phyloP scores from a whole-genome alignment of 805 yeast genomes.

The Teunomyces aglyptinius region DNA sequence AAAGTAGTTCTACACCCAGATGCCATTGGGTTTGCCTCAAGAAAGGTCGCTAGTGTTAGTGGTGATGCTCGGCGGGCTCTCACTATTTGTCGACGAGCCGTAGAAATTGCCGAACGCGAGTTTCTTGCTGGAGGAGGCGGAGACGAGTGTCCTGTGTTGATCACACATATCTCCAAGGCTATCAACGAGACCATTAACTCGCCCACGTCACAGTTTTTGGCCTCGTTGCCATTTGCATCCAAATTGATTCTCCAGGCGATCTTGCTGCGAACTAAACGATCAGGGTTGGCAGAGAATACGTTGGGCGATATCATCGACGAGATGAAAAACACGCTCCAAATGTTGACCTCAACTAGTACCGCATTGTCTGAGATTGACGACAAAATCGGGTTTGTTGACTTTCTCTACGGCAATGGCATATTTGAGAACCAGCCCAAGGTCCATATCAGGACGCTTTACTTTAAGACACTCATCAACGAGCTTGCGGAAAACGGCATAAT shows the following conservation, averaged over 20 bases:
- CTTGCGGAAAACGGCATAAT: constrained; percentile 78
- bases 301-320: constrained; percentile 82
- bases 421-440: constrained; percentile 8
- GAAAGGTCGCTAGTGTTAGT: constrained; percentile 93
- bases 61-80: constrained; percentile 97
- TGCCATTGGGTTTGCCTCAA: constrained; percentile 87
- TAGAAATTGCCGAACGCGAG: constrained; percentile 78
- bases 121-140: constrained; percentile 28
- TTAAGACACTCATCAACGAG: constrained; percentile 61
- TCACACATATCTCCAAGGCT: constrained; percentile 75
- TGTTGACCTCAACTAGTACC: constrained; percentile 31
- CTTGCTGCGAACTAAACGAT: constrained; percentile 59
- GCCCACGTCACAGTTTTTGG: constrained; percentile 61
- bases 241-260: constrained; percentile 74
- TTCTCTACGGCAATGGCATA: constrained; percentile 26
- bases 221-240: constrained; percentile 60
- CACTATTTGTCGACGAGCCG: constrained; percentile 83
- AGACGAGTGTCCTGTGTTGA: constrained; percentile 50
- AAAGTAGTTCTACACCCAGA: constrained; percentile 55
- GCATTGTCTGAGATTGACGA: constrained; percentile 16
- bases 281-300: constrained; percentile 67
- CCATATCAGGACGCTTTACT: constrained; percentile 54
- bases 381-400: constrained; percentile 28
- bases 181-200: constrained; percentile 75
- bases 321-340: constrained; percentile 50